Evolutionary conservation across 768 basidiomycete species (phyloP).

Genomic region (Hirschioporus abietinus): DNA sequence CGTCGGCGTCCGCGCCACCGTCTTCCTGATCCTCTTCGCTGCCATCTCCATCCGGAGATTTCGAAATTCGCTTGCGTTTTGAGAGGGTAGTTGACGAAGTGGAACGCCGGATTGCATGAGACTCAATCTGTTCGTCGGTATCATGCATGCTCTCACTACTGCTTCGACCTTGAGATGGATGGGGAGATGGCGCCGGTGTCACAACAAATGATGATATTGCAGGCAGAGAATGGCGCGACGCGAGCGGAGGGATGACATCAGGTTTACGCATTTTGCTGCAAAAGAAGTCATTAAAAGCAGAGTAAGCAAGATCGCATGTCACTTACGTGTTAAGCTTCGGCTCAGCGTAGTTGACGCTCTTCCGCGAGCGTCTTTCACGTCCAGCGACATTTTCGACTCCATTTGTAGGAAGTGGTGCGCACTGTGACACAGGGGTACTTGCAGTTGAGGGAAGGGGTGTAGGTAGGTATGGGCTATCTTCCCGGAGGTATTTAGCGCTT

Average conservation of each 20-base stretch:
- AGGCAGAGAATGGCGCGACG: conserved; percentile 17
- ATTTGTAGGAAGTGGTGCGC: conserved; percentile 28
- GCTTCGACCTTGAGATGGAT: conserved; percentile 21
- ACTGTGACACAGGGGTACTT: conserved; percentile 31
- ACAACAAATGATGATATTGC: conserved; percentile 45
- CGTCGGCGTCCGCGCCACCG: conserved; percentile 68
- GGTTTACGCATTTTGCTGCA: conserved; percentile 87
- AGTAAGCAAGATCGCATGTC: neutral
- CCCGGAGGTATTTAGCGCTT: conserved; percentile 36
- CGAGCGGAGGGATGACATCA: conserved; percentile 41
- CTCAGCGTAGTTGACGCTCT: conserved; percentile 82
- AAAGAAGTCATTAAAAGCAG: conserved; percentile 8
- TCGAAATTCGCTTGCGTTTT: conserved; percentile 21
- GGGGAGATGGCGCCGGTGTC: conserved; percentile 33
- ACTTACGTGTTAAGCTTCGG: conserved; percentile 85
- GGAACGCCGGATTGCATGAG: conserved; percentile 27
- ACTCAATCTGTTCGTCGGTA: conserved; percentile 34
- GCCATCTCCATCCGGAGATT: conserved; percentile 18
- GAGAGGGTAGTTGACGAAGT: conserved; percentile 18
- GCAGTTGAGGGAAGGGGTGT: conserved; percentile 48
- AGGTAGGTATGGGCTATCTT: conserved; percentile 33
- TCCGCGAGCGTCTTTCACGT: conserved; percentile 57
- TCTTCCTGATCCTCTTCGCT: conserved; percentile 48
- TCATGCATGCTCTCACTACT: conserved; percentile 14
- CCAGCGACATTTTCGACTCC: conserved; percentile 25